Base-by-base conservation (phyloP, 176 grass and related monocot genomes). In the Bromus sterilis region DNA sequence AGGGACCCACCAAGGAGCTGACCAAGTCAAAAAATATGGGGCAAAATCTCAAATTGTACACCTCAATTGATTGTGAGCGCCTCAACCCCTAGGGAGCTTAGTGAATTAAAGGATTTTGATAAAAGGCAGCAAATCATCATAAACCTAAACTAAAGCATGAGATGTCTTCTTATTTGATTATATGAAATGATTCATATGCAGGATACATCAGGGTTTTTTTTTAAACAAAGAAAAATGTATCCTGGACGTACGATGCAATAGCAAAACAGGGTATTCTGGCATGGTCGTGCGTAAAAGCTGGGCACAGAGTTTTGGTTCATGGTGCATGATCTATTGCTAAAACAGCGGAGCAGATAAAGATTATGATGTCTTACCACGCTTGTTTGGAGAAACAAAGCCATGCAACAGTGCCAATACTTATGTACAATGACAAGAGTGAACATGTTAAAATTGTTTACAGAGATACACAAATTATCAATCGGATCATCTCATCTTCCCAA, bases 111-210 rank as follows among this genome's bases (percentile, higher is more conserved):
- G n/a, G n/a, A n/a, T 46, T 75, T 73, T 59, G 67, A 25, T 53
- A 68, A 68, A 15, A 70, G 25, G 41, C 25, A 25, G 37, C 1
- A 73, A 23, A 81, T 23, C 26, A 11, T 60, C 16, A 43, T 9
- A 61, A 26, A 73, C 71, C 11, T 61, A 78, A 58, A 62, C 24
- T 30, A 60, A 43, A 58, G 60, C 24, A 62, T 43, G 16, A 12
- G 48, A 41, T 42, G 10, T 71, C 24, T 41, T 81, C 23, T 53
- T 42, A 20, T 28, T 70, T 40, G 15, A 31, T 42, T 58, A 70
- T 58, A 11, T 70, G 78, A 81, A 80, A 65, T 78, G 16, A 46
- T 42, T 78, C 48, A 46, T 30, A 65, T 48, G 59, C 58, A 75
- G 31, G 31, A 46, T 46, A 46, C 58, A 32, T 44, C 24, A 61